These are phyloP conservation scores for Ceraceosorus guamensis DNA, from an alignment of 1,284 basidiomycete genomes.

Conservation along the genomic window DNA sequence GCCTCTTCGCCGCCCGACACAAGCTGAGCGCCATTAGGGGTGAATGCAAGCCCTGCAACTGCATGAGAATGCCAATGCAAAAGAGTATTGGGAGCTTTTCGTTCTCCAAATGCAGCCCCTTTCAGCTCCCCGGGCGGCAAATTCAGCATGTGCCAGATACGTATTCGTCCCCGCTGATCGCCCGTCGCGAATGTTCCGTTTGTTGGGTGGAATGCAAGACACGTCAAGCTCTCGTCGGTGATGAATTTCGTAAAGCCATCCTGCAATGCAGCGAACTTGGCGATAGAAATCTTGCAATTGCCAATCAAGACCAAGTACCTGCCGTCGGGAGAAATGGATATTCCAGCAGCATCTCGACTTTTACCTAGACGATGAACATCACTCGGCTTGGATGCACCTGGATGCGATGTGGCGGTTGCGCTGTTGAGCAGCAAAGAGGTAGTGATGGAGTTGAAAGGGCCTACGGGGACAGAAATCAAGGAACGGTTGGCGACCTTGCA, in stretches of 20 bases:
- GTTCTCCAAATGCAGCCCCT: conserved; percentile 12
- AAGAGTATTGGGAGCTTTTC: conserved; percentile 64
- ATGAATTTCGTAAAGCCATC: conserved; percentile 71
- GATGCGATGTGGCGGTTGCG: too few species aligned
- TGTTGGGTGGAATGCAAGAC: conserved; percentile 76
- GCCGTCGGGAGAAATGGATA: conserved; percentile 69
- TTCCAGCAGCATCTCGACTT: conserved; percentile 31
- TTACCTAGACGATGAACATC: conserved; percentile 56
- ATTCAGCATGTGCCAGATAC: conserved; percentile 82
- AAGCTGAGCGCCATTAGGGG: conserved; percentile 81
- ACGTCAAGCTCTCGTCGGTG: conserved; percentile 60
- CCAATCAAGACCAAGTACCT: conserved; percentile 74
- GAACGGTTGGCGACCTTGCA: not conserved
- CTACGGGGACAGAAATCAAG: not conserved
- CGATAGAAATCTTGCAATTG: conserved; percentile 72
- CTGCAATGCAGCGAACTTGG: conserved; percentile 22
- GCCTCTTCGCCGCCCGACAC: conserved; percentile 92
- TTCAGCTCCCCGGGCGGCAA: conserved; percentile 6
- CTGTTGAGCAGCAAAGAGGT: not conserved
- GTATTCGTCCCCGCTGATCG: conserved; percentile 73
- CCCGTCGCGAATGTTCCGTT: conserved; percentile 94
- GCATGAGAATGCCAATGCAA: conserved; percentile 97
- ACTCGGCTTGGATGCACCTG: conserved; percentile 23
- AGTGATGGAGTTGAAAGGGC: conserved; percentile 27
- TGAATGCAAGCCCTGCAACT: conserved; percentile 81